phyloP scores from a whole-genome alignment of 176 grass and related monocot genomes.

The Themeda triandra region DNA sequence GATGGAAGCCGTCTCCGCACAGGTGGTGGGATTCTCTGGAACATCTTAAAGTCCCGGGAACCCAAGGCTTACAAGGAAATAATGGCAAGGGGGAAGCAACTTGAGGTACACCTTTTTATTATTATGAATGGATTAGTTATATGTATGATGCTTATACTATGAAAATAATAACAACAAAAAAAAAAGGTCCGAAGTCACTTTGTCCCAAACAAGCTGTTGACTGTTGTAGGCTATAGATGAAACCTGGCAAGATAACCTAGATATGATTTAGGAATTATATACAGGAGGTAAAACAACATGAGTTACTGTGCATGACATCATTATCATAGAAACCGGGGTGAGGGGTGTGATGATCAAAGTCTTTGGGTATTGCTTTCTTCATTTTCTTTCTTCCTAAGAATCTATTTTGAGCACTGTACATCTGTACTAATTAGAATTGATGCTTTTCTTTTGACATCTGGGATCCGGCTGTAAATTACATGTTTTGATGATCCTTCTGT shows the following conservation, averaged over 20 bases:
- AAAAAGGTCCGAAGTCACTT: not conserved
- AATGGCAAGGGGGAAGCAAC: constrained; percentile 73
- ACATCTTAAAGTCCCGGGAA: constrained; percentile 90
- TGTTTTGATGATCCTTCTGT: not conserved
- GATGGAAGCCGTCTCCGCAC: constrained; percentile 78
- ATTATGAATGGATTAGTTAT: constrained; percentile 5
- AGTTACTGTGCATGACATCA: no score
- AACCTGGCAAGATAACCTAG: no score
- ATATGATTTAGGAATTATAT: no score
- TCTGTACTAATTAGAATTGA: no score
- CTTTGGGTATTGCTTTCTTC: no score
- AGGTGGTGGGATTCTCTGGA: constrained; percentile 92
- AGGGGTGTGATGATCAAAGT: no score
- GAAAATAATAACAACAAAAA: not conserved
- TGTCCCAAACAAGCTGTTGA: not conserved
- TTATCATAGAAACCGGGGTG: no score
- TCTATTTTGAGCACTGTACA: no score
- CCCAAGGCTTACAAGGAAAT: constrained; percentile 95
- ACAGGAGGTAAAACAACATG: no score
- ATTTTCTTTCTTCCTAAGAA: no score
- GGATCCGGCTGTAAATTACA: constrained; percentile 4
- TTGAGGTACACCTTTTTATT: constrained; percentile 55
- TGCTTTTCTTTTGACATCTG: not conserved
- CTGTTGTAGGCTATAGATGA: not conserved
- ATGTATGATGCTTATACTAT: not conserved